These are phyloP conservation scores for Phragmites australis DNA, from an alignment of 176 grass and related monocot genomes.

Conservation along the genomic window DNA sequence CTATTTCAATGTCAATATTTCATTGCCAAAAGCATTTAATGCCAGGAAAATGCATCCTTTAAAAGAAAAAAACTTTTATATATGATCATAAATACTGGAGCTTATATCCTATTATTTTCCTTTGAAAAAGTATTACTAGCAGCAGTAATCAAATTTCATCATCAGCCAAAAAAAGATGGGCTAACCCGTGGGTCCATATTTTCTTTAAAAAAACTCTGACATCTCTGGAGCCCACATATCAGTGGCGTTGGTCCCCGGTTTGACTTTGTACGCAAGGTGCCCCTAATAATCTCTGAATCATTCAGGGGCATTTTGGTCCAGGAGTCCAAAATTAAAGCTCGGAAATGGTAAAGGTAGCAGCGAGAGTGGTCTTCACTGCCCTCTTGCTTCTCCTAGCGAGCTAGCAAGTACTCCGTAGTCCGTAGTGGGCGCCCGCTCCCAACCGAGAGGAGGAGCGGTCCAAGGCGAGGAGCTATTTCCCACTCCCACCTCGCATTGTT, in stretches of 20 bases:
- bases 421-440: slow-evolving; percentile 34
- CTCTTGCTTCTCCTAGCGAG: too few relatives aligned
- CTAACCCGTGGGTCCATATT: too few relatives aligned
- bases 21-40: neutral
- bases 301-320: slow-evolving; percentile 52
- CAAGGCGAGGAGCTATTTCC: slow-evolving; percentile 34
- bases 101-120: neutral
- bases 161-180: neutral
- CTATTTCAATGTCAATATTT: neutral
- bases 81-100: too few relatives aligned
- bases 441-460: slow-evolving; percentile 42
- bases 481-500: slow-evolving; percentile 47
- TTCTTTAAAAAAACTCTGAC: too few relatives aligned
- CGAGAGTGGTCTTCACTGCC: slow-evolving; percentile 22
- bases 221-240: neutral
- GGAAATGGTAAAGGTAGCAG: slow-evolving; percentile 47
- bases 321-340: neutral
- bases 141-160: neutral
- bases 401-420: too few relatives aligned
- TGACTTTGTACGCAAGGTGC: neutral
- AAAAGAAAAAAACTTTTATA: neutral
- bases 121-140: neutral
- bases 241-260: neutral
- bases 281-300: slow-evolving; percentile 22
- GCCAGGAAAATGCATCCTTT: neutral